Evolutionary conservation across 495 filamentous ascomycete species (phyloP).

Genomic region (Neurospora africana): DNA sequence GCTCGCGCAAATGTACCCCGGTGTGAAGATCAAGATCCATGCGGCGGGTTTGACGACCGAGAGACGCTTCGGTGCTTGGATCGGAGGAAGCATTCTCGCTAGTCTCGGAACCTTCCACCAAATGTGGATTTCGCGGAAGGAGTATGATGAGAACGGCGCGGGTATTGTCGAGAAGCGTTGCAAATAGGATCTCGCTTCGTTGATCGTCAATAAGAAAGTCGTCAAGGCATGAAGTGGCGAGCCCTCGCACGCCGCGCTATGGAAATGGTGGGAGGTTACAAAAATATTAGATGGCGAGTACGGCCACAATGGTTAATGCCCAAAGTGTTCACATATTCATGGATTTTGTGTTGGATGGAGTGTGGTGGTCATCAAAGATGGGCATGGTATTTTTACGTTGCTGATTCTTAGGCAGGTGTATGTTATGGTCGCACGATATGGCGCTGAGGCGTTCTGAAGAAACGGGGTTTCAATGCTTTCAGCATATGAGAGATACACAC

Average conservation of each 20-base stretch:
- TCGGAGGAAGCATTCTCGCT: slow-evolving; percentile 90
- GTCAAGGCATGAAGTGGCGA: neutral
- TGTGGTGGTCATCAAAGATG: neutral
- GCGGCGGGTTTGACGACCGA: slow-evolving; percentile 79
- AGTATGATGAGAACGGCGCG: slow-evolving; percentile 68
- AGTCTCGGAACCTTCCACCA: slow-evolving; percentile 99
- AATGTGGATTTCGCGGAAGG: slow-evolving; percentile 89
- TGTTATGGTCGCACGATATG: neutral
- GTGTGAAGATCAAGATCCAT: slow-evolving; percentile 70
- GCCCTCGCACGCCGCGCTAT: neutral
- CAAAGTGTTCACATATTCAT: neutral
- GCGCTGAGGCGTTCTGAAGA: neutral
- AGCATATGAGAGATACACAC: neutral
- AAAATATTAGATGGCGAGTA: neutral
- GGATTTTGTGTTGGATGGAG: neutral
- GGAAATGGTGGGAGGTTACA: neutral
- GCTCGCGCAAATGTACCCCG: slow-evolving; percentile 65
- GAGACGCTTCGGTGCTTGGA: slow-evolving; percentile 84
- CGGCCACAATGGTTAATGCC: neutral
- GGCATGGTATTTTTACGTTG: neutral
- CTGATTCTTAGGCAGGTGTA: neutral
- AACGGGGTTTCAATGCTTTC: neutral
- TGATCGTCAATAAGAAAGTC: neutral
- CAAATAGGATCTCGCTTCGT: slow-evolving; percentile 36
- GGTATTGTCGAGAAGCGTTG: slow-evolving; percentile 69